Evolutionary conservation across 1,284 basidiomycete genomes (phyloP), one percentile per base, ranked within the genome.

Genomic region (Porogramme epimiltina): DNA sequence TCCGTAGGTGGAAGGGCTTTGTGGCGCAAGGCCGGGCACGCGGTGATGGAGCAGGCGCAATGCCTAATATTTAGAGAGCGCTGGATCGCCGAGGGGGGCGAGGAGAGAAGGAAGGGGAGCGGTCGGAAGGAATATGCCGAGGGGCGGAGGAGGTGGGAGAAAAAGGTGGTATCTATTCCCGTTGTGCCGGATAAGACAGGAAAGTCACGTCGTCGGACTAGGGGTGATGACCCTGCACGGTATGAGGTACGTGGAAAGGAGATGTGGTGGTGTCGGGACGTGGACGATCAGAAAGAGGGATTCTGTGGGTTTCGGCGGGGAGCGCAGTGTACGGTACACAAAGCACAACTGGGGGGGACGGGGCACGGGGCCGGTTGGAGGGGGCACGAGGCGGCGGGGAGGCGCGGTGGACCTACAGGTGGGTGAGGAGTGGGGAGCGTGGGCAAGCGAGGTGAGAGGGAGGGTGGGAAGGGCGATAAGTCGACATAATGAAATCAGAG

Each of bases 401-500:
- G n/a, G n/a, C n/a, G 34, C 13, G 42, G 41, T 59, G 57, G 57
- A 59, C 57, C 57, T 59, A 59, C 57, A 59, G 46, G 28, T 13
- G 28, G 28, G 8, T 31, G 28, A 31, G 28, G 28, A n/a, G n/a
- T n/a, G n/a, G n/a, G n/a, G n/a, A n/a, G n/a, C n/a, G n/a, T n/a
- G n/a, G n/a, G n/a, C n/a, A 31, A 31, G 28, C 6, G 28, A 31
- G 28, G 6, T 8, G 28, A 31, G 28, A 8, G 28, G 28, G 28
- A 8, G 28, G 28, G 13, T 6, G 28, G 28, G 28, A 6, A 18
- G 16, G n/a, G 5, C 51, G 51, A 52, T 54, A 59, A 54, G 57
- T 59, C 46, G 50, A 59, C 57, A 55, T 49, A 55, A 56, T 59
- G 57, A 59, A 55, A 59, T 59, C 57, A 59, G 49, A 47, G 45